These are phyloP conservation scores for Aspergillus kassunensis DNA, from an alignment of 495 filamentous ascomycete species.

Conservation along the genomic window DNA sequence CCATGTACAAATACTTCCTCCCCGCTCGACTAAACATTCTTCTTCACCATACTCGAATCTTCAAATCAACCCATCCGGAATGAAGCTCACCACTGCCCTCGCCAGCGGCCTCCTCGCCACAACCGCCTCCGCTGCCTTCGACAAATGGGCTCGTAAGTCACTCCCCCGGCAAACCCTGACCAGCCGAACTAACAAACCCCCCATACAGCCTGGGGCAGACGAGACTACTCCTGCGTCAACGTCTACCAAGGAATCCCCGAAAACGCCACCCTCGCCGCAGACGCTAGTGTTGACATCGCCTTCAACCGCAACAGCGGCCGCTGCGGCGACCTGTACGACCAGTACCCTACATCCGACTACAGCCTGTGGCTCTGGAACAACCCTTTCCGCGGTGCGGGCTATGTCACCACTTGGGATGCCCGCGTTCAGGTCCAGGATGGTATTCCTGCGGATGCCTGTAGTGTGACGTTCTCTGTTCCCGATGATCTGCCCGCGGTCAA, in stretches of 20 bases:
- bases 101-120: constrained; percentile 27
- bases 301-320: constrained; percentile 31
- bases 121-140: constrained; percentile 28
- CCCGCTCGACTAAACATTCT: too few species aligned
- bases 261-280: constrained; percentile 26
- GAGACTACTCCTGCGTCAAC: constrained; percentile 38
- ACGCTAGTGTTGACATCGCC: constrained; percentile 23
- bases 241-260: constrained; percentile 37
- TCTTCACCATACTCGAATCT: too few species aligned
- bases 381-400: constrained; percentile 24
- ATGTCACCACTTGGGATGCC: constrained; percentile 19
- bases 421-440: constrained; percentile 21
- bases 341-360: constrained; percentile 26
- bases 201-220: constrained; percentile 36
- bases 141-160: constrained; percentile 33
- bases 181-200: not conserved
- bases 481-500: constrained; percentile 26
- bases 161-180: not conserved
- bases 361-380: constrained; percentile 38
- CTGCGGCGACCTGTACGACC: constrained; percentile 15
- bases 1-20: not conserved
- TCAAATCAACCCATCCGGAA: constrained; percentile 12
- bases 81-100: constrained; percentile 33
- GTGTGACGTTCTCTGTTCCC: constrained; percentile 28
- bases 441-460: constrained; percentile 19